A percentile compares a stretch with the other conserved stretches of the same genome.
Conservation (phyloP, 441 rosid species). For the Capsella rubella region DNA sequence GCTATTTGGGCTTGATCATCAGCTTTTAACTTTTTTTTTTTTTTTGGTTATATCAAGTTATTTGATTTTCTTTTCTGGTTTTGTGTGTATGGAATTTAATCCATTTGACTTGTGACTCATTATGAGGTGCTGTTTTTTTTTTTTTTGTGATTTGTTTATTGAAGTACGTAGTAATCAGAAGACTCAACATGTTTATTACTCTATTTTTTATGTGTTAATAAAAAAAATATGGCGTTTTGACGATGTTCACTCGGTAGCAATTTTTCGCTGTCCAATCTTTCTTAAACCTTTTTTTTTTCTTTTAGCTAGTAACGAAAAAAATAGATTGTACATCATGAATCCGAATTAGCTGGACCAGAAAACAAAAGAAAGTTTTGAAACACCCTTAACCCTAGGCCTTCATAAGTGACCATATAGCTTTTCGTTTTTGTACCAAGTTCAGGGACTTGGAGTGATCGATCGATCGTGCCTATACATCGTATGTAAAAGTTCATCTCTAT, state of each 20-base stretch:
- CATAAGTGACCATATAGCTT: neutral
- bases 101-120: neutral
- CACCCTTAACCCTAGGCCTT: neutral
- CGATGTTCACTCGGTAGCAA: neutral
- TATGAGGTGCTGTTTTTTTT: neutral
- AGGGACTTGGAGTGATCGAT: neutral
- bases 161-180: neutral
- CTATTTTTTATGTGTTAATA: neutral
- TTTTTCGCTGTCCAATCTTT: neutral
- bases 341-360: neutral
- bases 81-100: neutral
- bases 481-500: neutral
- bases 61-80: neutral
- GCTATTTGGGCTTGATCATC: slow-evolving; percentile 76
- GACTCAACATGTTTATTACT: neutral
- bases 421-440: no score
- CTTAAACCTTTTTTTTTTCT: neutral
- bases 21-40: neutral
- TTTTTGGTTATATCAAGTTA: neutral
- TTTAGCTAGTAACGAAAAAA: neutral
- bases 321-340: neutral
- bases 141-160: slow-evolving; percentile 5
- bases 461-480: neutral
- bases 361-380: neutral
- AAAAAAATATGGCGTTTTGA: neutral